Base-by-base conservation (phyloP, 192 early-diverging fungal species). In the Rhizoclosmatium sp. region DNA sequence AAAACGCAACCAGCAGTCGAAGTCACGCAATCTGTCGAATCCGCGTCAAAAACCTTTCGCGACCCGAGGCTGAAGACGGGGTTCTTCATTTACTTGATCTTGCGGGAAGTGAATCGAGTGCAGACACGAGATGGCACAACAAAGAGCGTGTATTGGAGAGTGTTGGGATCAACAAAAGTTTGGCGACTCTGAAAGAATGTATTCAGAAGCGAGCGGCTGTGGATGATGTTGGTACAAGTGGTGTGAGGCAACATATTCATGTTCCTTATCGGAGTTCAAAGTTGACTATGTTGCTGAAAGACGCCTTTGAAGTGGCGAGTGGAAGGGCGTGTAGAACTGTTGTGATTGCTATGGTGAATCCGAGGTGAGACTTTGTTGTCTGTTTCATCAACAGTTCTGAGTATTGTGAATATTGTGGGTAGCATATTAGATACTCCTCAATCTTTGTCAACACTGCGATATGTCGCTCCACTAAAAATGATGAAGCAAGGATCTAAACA, bases 161-260 rank as follows among this genome's bases (percentile, higher is more conserved):
- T 45, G 75, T 69, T 21, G 84, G 78, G 56, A 90, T 90, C 71
- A 90, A 90, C 78, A 79, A 75, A 61, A 82, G 78, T 41, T 73
- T 90, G 39, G 48, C 71, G 69, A 80, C 81, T 23, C 76, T 90
- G 45, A 90, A 90, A 69, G 88, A 90, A 51, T 90, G 88, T 62
- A 87, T 90, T 73, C 60, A 84, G 41, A 77, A 71, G 39, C 76
- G 87, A 3, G 81, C 83, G 19, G 10, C 85, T 60, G 74, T 78
- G 0, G 68, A 7, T 60, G 3, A 31, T 67, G 5, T 16, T 54
- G 5, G 9, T 54, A 12, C 51, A 12, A 12, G 9, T 54, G 5
- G 9, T 54, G 5, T 16, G 5, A 12, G 5, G 51, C 5, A 54
- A 12, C 51, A 31, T 31, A 31, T 31, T 31, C 31, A 31, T 31